Evolutionary conservation across 2,329 filamentous ascomycete genomes (phyloP).

Genomic region (Nigrospora sphaerica): DNA sequence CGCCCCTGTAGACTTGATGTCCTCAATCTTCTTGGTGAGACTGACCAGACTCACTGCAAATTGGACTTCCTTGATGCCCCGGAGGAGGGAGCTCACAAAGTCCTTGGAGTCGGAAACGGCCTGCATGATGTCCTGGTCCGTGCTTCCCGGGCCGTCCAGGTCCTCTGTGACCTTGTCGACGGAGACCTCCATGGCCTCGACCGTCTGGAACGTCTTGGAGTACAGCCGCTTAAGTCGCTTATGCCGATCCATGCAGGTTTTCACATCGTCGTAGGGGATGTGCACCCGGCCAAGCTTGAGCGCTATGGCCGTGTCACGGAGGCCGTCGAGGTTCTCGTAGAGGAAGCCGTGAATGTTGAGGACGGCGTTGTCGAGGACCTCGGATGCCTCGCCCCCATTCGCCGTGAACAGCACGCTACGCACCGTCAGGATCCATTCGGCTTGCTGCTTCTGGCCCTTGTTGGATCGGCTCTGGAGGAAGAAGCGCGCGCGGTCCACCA

Average conservation of each 20-base stretch:
- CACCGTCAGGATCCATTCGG: slow-evolving; percentile 87
- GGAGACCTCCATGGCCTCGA: slow-evolving; percentile 52
- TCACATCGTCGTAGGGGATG: slow-evolving; percentile 82
- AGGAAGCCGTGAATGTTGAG: slow-evolving; percentile 89
- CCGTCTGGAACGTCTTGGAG: slow-evolving; percentile 22
- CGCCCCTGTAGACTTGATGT: slow-evolving; percentile 57
- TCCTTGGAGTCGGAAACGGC: slow-evolving; percentile 89
- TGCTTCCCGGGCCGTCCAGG: slow-evolving; percentile 58
- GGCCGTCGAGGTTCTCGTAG: slow-evolving; percentile 75
- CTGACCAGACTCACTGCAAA: slow-evolving; percentile 89
- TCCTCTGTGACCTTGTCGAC: slow-evolving; percentile 71
- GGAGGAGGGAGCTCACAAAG: slow-evolving; percentile 80
- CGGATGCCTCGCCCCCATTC: slow-evolving; percentile 75
- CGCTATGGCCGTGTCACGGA: slow-evolving; percentile 83
- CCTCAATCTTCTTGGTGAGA: slow-evolving; percentile 70
- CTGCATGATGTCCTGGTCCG: slow-evolving; percentile 63
- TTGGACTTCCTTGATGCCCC: slow-evolving; percentile 93
- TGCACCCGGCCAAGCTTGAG: slow-evolving; percentile 88
- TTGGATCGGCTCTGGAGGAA: slow-evolving; percentile 72
- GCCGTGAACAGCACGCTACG: slow-evolving; percentile 85
- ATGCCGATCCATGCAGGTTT: slow-evolving; percentile 51
- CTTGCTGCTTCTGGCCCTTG: slow-evolving; percentile 58
- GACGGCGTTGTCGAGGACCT: slow-evolving; percentile 80
- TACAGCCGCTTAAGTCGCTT: slow-evolving; percentile 35
- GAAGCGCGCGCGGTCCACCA: slow-evolving; percentile 81